Percentiles rank a stretch among this genome's conserved stretches.
Evolutionary conservation across 495 filamentous ascomycete genomes (phyloP).

Genomic region (Penicillium odoratum): DNA sequence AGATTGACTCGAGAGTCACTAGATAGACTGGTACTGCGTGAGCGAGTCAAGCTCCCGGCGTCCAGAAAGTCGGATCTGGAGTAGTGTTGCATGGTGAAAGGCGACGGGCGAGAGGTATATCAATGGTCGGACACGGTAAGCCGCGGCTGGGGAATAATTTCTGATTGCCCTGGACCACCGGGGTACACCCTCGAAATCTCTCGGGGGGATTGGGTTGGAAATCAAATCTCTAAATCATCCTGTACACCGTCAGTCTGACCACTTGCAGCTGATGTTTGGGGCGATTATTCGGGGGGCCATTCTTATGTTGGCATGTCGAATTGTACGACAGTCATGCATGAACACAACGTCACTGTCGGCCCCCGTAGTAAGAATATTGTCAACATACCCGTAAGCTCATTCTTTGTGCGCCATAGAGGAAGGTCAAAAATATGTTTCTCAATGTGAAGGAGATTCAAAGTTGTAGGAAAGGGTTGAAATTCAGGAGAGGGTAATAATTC

Average conservation of each 20-base stretch:
- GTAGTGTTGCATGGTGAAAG: slow-evolving; percentile 33
- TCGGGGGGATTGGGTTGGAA: slow-evolving; percentile 22
- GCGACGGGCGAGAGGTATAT: slow-evolving; percentile 6
- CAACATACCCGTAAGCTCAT: slow-evolving; percentile 4
- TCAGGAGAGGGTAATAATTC: slow-evolving; percentile 16
- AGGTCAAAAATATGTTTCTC: too few relatives aligned
- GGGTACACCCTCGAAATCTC: slow-evolving; percentile 18
- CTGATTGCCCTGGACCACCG: slow-evolving; percentile 5
- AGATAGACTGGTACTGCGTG: slow-evolving; percentile 47
- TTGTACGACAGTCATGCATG: slow-evolving; percentile 9
- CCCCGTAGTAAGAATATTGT: slow-evolving; percentile 2
- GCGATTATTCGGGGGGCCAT: slow-evolving; percentile 16
- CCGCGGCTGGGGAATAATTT: background rate
- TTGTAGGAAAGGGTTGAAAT: slow-evolving; percentile 6
- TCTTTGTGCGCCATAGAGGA: too few relatives aligned
- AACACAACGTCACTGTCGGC: slow-evolving; percentile 15
- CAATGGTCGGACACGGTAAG: slow-evolving; percentile 1
- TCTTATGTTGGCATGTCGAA: slow-evolving; percentile 2
- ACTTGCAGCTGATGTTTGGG: slow-evolving; percentile 16
- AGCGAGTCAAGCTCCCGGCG: slow-evolving; percentile 35
- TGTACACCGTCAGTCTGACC: slow-evolving; percentile 28
- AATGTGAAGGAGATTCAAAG: background rate
- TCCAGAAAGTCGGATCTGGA: slow-evolving; percentile 40
- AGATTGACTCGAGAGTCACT: slow-evolving; percentile 45
- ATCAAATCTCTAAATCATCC: slow-evolving; percentile 36